Base-by-base conservation (phyloP, 2,329 filamentous ascomycete species). In the Nemania serpens region DNA sequence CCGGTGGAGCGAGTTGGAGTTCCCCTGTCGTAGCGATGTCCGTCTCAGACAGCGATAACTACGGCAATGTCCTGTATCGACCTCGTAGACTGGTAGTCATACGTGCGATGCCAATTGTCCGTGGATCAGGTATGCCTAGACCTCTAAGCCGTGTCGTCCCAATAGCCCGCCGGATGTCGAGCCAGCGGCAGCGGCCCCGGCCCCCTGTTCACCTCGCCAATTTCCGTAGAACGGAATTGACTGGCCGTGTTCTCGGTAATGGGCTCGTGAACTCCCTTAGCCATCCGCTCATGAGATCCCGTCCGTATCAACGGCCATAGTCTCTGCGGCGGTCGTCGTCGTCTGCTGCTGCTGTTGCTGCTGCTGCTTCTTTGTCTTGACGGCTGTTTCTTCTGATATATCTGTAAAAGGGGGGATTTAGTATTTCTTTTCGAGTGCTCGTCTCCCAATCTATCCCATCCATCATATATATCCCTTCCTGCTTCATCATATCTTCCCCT, bases 291-390 rank as follows among this genome's bases (percentile, higher is more conserved):
- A 71, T 12, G 66, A 67, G 39, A 71, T 69, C n/a, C 65, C 55
- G 10, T 68, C 69, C 11, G 41, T 56, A 59, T 71, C 69, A 13
- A 71, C 54, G 11, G 62, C 66, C 67, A 68, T 69, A 3, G 64
- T 59, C 29, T 64, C 63, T 2, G 55, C 61, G 2, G 34, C 45
- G 5, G 36, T 41, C 7, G 25, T 29, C 25, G 25, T 29, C 7
- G 6, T n/a, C 43, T 52, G 15, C 22, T 25, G 33, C 25, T 55
- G 33, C 34, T 62, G 25, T 7, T 48, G 11, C 36, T 39, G 36
- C 20, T 42, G 42, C 29, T 51, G 36, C 9, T 57, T 39, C 39
- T 61, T 51, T 2, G 43, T n/a, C 58, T 51, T 58, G 42, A 50
- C 48, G 5, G 11, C 51, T 15, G 29, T 48, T 42, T 64, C 57